Percentiles rank a stretch among this genome's conserved stretches.
phyloP scores from a whole-genome alignment of 768 basidiomycete genomes.

The Galerina marginata region DNA sequence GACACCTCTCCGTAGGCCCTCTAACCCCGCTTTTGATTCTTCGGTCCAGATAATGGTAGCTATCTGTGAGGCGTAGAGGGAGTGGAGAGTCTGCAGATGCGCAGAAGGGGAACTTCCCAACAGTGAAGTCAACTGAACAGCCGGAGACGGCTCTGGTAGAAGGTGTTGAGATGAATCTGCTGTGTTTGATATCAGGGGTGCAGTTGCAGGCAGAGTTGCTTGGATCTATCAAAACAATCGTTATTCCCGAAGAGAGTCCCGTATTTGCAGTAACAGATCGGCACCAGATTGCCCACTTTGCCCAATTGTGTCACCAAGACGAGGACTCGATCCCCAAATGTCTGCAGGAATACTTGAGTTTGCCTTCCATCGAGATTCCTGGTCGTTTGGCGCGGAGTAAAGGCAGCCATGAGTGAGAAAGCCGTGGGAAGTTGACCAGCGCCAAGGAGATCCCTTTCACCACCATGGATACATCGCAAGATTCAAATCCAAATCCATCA shows the following conservation, averaged over 20 bases:
- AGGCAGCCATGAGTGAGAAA: slow-evolving; percentile 27
- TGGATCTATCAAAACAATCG: slow-evolving; percentile 63
- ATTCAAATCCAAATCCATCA: slow-evolving; percentile 10
- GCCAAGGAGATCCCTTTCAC: not conserved
- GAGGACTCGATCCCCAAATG: slow-evolving; percentile 79
- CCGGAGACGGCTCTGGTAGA: slow-evolving; percentile 68
- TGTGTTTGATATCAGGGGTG: slow-evolving; percentile 49
- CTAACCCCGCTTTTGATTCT: slow-evolving; percentile 44
- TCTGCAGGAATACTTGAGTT: slow-evolving; percentile 82
- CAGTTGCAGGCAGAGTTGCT: slow-evolving; percentile 72
- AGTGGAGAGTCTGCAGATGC: slow-evolving; percentile 72
- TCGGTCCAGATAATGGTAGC: slow-evolving; percentile 82
- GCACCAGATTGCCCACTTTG: slow-evolving; percentile 88
- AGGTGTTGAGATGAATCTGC: slow-evolving; percentile 39
- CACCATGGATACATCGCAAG: slow-evolving; percentile 18
- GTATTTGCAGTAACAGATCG: slow-evolving; percentile 15
- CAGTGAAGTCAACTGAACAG: slow-evolving; percentile 77
- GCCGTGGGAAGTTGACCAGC: slow-evolving; percentile 2
- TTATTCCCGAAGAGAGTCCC: slow-evolving; percentile 4
- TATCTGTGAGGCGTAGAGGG: slow-evolving; percentile 85
- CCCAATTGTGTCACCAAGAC: slow-evolving; percentile 91
- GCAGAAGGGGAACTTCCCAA: slow-evolving; percentile 77
- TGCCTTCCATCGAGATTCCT: slow-evolving; percentile 56
- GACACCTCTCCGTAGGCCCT: slow-evolving; percentile 58
- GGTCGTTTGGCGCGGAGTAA: slow-evolving; percentile 56